Percentiles rank a stretch among this genome's conserved stretches.
Conservation (phyloP, 208 protist species). For the Crithidia sp. region DNA sequence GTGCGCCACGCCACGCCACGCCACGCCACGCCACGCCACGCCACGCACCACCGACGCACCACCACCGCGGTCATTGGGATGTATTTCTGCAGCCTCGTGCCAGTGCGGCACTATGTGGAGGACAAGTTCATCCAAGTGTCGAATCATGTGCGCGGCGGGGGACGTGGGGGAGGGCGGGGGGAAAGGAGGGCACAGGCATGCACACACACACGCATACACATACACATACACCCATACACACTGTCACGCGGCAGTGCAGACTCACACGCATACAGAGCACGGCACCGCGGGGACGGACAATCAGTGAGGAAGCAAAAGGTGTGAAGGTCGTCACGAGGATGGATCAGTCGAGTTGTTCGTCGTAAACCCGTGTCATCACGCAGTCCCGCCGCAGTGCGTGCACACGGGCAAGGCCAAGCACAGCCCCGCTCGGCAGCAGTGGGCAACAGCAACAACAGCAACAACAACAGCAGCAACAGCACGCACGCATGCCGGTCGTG, state of each 20-base stretch:
- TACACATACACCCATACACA: not conserved
- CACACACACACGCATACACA: not conserved
- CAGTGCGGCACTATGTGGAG: too few relatives aligned
- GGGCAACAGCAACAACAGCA: not conserved
- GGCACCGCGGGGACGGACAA: slow-evolving; percentile 4
- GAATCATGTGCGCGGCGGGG: too few relatives aligned
- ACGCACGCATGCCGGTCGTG: too few relatives aligned
- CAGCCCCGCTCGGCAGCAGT: not conserved
- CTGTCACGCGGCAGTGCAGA: not conserved
- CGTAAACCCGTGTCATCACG: slow-evolving; percentile 31
- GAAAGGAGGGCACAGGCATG: not conserved
- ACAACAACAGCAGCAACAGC: too few relatives aligned
- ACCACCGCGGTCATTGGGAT: too few relatives aligned
- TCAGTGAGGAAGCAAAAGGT: slow-evolving; percentile 23
- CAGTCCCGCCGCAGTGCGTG: slow-evolving; percentile 10
- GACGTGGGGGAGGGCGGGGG: too few relatives aligned
- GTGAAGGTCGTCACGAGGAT: slow-evolving; percentile 12
- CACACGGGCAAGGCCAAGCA: not conserved
- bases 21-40: too few relatives aligned
- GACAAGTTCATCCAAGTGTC: too few relatives aligned
- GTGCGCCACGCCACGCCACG: too few relatives aligned
- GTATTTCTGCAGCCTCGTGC: too few relatives aligned
- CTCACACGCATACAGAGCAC: not conserved
- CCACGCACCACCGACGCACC: too few relatives aligned
- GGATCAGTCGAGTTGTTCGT: slow-evolving; percentile 32